A percentile compares a stretch with the other conserved stretches of the same genome.
Conservation (phyloP, 495 filamentous ascomycete genomes). For the Thermothielavioides terrestris region DNA sequence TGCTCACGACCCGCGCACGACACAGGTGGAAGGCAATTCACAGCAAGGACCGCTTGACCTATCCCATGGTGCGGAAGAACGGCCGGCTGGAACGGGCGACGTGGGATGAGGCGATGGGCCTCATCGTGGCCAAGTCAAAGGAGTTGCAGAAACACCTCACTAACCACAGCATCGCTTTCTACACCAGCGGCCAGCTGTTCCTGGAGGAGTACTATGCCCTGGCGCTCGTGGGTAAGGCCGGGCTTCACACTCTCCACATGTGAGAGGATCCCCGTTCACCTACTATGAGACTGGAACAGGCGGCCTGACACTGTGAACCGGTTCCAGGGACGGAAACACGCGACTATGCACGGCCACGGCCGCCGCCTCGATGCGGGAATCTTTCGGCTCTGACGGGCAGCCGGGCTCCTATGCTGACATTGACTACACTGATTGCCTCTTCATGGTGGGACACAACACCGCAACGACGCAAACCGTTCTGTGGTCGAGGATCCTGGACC, state of each 20-base stretch:
- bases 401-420: background rate
- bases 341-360: background rate
- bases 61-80: background rate
- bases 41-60: background rate
- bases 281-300: no score
- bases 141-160: background rate
- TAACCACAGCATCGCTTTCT: constrained; percentile 1
- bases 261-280: background rate
- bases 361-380: background rate
- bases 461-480: background rate
- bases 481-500: background rate
- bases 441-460: background rate
- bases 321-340: background rate
- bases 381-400: background rate
- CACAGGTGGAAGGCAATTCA: background rate
- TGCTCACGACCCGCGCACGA: no score
- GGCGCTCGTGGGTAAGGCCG: background rate
- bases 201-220: background rate
- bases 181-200: background rate
- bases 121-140: background rate
- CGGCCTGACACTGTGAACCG: no score
- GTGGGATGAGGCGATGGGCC: background rate
- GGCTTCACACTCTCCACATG: background rate
- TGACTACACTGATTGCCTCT: background rate
- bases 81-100: background rate